Evolutionary conservation across 2,329 filamentous ascomycete species (phyloP).

Genomic region (Sarocladium brachiariae): DNA sequence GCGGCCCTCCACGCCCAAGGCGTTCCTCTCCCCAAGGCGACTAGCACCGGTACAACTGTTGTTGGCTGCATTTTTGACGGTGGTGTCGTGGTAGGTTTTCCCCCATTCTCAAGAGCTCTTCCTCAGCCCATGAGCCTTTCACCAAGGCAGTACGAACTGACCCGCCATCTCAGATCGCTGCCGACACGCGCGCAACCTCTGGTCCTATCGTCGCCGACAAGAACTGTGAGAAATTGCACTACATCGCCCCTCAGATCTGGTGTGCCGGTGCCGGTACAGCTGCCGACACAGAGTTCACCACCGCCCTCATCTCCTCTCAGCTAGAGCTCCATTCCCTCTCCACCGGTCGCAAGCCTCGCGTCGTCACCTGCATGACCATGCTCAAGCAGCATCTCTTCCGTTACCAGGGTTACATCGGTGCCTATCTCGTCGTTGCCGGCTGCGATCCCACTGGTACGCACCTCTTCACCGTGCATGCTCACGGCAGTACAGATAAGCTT

Average conservation of each 20-base stretch:
- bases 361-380: slow-evolving; percentile 99
- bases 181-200: slow-evolving; percentile 94
- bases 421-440: slow-evolving; percentile 94
- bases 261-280: slow-evolving; percentile 96
- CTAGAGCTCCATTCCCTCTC: slow-evolving; percentile 95
- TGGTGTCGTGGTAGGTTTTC: slow-evolving; percentile 73
- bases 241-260: slow-evolving; percentile 98
- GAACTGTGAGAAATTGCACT: slow-evolving; percentile 99
- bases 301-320: slow-evolving; percentile 95
- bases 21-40: slow-evolving; percentile 92
- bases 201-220: slow-evolving; percentile 99
- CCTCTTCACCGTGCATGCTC: slow-evolving; percentile 96
- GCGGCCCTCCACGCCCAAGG: slow-evolving; percentile 88
- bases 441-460: slow-evolving; percentile 93
- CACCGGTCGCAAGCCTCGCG: slow-evolving; percentile 91
- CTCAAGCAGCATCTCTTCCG: slow-evolving; percentile 99
- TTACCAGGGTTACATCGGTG: slow-evolving; percentile 95
- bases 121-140: no score
- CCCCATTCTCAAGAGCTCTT: neutral
- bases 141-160: no score
- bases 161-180: slow-evolving; percentile 67
- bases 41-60: slow-evolving; percentile 97
- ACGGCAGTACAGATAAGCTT: slow-evolving; percentile 96
- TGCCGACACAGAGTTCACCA: slow-evolving; percentile 98
- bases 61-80: slow-evolving; percentile 95